Conservation (phyloP, 352 stramenopile species). For the Globisporangium orthogonon region DNA sequence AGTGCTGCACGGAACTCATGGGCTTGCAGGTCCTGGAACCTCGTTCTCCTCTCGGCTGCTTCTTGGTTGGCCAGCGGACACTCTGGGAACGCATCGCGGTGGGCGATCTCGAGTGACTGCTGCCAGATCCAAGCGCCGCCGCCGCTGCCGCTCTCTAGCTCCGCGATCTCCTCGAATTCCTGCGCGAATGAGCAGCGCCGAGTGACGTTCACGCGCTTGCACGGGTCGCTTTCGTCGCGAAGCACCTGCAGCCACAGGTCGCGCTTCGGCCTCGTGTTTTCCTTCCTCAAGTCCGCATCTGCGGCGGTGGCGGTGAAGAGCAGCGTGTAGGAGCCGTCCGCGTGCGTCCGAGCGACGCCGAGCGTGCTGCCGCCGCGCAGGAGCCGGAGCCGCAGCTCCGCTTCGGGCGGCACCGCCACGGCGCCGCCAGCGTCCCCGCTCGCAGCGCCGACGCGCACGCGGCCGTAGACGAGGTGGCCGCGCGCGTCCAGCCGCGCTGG, state of each 20-base stretch:
- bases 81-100: neutral
- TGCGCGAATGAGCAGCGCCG: slow-evolving; percentile 1
- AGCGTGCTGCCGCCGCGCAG: neutral
- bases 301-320: neutral
- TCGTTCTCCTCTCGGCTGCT: neutral
- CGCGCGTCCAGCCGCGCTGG: slow-evolving; percentile 2
- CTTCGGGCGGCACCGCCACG: neutral
- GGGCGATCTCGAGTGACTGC: slow-evolving; percentile 4
- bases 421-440: neutral
- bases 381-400: slow-evolving; percentile 2
- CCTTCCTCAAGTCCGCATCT: neutral
- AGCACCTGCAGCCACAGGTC: slow-evolving; percentile 3
- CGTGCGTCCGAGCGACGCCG: slow-evolving; percentile 1
- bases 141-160: neutral
- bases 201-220: slow-evolving; percentile 5
- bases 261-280: no score
- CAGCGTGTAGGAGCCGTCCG: slow-evolving; percentile 8
- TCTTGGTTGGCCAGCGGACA: neutral
- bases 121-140: slow-evolving; percentile 1
- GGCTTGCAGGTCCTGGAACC: slow-evolving; percentile 4
- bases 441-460: neutral
- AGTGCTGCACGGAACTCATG: slow-evolving; percentile 4
- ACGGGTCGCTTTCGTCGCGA: slow-evolving; percentile 1
- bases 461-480: slow-evolving; percentile 5
- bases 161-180: neutral